Percentiles rank a stretch among this genome's conserved stretches.
Conservation (phyloP, 2,329 filamentous ascomycete genomes). For the Stagonosporopsis chrysanthemi region DNA sequence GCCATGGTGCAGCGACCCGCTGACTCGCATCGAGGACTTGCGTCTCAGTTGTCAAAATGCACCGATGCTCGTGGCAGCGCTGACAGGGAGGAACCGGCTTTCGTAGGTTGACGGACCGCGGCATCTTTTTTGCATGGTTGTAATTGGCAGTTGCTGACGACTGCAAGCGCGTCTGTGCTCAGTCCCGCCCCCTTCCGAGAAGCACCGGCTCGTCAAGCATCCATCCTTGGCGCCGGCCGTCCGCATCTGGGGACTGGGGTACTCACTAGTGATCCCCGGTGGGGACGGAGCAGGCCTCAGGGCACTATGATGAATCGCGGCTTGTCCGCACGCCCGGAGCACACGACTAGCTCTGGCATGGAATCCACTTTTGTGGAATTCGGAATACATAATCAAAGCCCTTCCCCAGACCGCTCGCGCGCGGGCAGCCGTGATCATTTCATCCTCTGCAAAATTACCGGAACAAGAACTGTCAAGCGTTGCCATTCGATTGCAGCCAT, state of each 20-base stretch:
- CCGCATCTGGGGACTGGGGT: conserved; percentile 50
- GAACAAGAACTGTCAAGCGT: conserved; percentile 23
- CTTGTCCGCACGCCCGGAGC: conserved; percentile 39
- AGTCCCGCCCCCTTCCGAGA: conserved; percentile 45
- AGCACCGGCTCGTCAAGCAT: conserved; percentile 34
- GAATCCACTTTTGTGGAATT: conserved; percentile 45
- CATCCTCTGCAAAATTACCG: conserved; percentile 23
- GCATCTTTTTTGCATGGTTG: conserved; percentile 13
- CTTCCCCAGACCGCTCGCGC: conserved; percentile 37
- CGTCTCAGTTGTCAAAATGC: conserved; percentile 5
- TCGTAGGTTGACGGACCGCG: conserved; percentile 29
- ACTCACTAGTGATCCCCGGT: conserved; percentile 45
- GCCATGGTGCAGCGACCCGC: conserved; percentile 15
- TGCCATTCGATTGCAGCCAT: conserved; percentile 35
- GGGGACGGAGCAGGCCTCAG: conserved; percentile 44
- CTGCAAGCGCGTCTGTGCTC: conserved; percentile 29
- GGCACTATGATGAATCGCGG: conserved; percentile 42
- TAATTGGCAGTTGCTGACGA: conserved; percentile 37
- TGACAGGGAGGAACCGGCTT: conserved; percentile 20
- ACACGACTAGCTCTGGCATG: conserved; percentile 35
- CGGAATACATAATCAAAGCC: conserved; percentile 43
- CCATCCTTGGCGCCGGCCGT: conserved; percentile 43
- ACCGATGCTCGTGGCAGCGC: neutral
- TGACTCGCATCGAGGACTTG: neutral
- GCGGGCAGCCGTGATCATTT: conserved; percentile 25